Evolutionary conservation across 257 asterid species (phyloP).

Genomic region (Ligustrum vulgare): DNA sequence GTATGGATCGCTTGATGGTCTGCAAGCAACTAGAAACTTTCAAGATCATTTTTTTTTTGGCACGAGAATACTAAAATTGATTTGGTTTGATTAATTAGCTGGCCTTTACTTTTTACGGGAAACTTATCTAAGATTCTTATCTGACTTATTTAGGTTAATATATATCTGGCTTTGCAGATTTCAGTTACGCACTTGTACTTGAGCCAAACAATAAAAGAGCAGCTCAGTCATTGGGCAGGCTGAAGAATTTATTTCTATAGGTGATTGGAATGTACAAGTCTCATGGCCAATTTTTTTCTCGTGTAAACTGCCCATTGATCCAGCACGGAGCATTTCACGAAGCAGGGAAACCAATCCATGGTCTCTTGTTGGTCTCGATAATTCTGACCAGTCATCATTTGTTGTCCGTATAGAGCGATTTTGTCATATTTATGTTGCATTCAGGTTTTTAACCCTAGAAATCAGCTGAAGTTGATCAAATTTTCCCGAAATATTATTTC

Average conservation of each 20-base stretch:
- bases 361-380: constrained; percentile 1
- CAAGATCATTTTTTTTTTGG: too few species aligned
- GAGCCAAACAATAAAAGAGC: constrained; percentile 98
- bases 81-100: background rate
- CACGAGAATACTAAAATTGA: background rate
- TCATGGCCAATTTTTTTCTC: constrained; percentile 1
- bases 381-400: constrained; percentile 19
- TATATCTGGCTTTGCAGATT: constrained; percentile 55
- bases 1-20: background rate
- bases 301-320: constrained; percentile 17
- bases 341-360: too few species aligned
- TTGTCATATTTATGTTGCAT: constrained; percentile 15
- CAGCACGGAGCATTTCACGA: constrained; percentile 4
- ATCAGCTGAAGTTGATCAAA: constrained; percentile 1
- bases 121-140: background rate
- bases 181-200: constrained; percentile 75
- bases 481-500: background rate
- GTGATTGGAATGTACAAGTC: constrained; percentile 19
- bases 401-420: constrained; percentile 25
- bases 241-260: constrained; percentile 58
- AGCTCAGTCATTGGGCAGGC: constrained; percentile 64
- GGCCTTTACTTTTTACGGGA: background rate
- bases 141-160: background rate
- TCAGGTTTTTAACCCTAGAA: constrained; percentile 7
- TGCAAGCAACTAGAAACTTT: background rate